These are phyloP conservation scores for Heterobasidion occidentale DNA, from an alignment of 1,284 basidiomycete species.

Conservation along the genomic window DNA sequence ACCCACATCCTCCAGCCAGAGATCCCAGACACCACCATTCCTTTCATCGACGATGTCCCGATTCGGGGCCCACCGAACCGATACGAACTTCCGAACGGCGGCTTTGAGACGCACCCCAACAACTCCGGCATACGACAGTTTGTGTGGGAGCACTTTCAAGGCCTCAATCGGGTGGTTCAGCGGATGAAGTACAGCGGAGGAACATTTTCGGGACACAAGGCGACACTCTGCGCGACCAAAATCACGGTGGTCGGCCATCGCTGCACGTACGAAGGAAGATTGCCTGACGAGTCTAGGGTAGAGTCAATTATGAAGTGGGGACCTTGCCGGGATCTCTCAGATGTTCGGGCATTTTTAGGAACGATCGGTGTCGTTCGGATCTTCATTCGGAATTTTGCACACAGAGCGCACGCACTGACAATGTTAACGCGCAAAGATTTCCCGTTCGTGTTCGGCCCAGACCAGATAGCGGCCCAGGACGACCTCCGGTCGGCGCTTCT, in stretches of 20 bases:
- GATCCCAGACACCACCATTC: slow-evolving; percentile 23
- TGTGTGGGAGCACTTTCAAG: slow-evolving; percentile 22
- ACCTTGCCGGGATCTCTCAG: slow-evolving; percentile 3
- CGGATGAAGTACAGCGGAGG: slow-evolving; percentile 17
- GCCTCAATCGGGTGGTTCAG: slow-evolving; percentile 23
- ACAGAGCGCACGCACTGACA: slow-evolving; percentile 7
- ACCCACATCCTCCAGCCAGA: slow-evolving; percentile 24
- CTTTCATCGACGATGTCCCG: slow-evolving; percentile 23
- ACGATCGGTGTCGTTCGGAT: slow-evolving; percentile 11
- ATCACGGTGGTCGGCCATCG: slow-evolving; percentile 20
- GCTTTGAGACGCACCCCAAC: slow-evolving; percentile 18
- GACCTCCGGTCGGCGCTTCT: slow-evolving; percentile 14
- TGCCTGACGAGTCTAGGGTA: slow-evolving; percentile 7
- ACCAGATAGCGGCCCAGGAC: slow-evolving; percentile 11
- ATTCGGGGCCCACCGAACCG: slow-evolving; percentile 13
- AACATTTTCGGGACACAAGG: slow-evolving; percentile 17
- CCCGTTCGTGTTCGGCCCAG: slow-evolving; percentile 12
- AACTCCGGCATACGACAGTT: slow-evolving; percentile 26
- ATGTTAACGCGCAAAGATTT: slow-evolving; percentile 10
- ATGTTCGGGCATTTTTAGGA: slow-evolving; percentile 6
- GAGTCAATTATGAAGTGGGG: slow-evolving; percentile 17
- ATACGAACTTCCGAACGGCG: slow-evolving; percentile 11
- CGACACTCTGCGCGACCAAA: slow-evolving; percentile 9
- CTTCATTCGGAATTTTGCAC: slow-evolving; percentile 15
- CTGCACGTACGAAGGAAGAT: slow-evolving; percentile 16